Percentiles rank a stretch among this genome's conserved stretches.
Conservation (phyloP, 2,329 filamentous ascomycete species). For the Talaromyces sp. region DNA sequence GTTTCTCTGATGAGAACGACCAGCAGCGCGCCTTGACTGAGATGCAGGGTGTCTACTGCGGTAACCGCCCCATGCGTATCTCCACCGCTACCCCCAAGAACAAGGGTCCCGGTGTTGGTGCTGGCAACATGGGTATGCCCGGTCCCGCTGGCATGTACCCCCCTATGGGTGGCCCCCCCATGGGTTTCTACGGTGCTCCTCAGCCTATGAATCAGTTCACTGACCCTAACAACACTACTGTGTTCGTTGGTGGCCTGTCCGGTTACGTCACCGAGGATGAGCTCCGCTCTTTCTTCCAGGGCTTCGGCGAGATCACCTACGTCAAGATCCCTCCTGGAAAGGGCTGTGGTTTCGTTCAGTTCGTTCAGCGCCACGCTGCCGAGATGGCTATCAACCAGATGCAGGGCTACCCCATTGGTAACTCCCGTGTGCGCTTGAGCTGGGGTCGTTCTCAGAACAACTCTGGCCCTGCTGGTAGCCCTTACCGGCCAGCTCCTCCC, state of each 20-base stretch:
- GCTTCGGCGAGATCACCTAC: conserved; percentile 98
- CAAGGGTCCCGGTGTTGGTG: conserved; percentile 60
- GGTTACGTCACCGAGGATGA: conserved; percentile 99
- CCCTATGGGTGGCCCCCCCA: conserved; percentile 68
- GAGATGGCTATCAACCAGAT: conserved; percentile 99
- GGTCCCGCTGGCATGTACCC: conserved; percentile 65
- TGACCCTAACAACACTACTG: conserved; percentile 98
- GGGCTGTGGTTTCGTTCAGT: conserved; percentile 98
- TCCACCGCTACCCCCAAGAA: conserved; percentile 98
- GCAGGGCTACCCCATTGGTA: conserved; percentile 99
- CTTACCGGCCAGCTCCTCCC: conserved; percentile 86
- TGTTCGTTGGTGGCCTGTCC: conserved; percentile 95
- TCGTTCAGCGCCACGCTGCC: conserved; percentile 95
- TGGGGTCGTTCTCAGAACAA: conserved; percentile 99
- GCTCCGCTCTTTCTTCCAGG: conserved; percentile 99
- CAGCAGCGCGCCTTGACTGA: conserved; percentile 94
- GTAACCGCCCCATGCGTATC: conserved; percentile 97
- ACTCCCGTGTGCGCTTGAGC: conserved; percentile 94
- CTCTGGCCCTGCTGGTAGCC: conserved; percentile 91
- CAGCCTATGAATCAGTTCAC: conserved; percentile 99
- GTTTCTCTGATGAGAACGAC: conserved; percentile 92
- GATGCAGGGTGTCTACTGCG: conserved; percentile 99
- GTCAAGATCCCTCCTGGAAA: conserved; percentile 99
- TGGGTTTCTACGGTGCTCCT: conserved; percentile 66
- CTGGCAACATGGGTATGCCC: conserved; percentile 55